Evolutionary conservation across 805 yeast genomes (phyloP), one percentile per base, ranked within the genome.

Genomic region (Aciculoconidium aculeatum): DNA sequence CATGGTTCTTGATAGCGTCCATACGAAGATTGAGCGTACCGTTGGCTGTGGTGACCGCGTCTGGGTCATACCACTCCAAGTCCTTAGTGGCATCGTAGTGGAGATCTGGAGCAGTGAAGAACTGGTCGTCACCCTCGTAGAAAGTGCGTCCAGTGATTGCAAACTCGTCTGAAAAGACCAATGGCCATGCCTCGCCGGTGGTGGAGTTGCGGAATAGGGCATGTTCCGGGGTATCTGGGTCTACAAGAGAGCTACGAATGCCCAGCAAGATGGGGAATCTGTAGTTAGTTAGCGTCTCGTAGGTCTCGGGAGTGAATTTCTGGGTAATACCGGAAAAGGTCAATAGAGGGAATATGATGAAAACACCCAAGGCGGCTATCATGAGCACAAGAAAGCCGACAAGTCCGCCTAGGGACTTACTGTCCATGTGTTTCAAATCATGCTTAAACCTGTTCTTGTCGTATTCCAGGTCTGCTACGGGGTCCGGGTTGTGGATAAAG

Each of bases 401-500:
- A 20, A 78, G 49, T 3, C 85, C 87, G 35, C 72, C 67, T 7
- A 65, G 45, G 0, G 86, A 75, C 44, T 75, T 64, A 44, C 54
- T 70, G 51, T 79, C 86, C 75, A 80, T 65, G 42, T 67, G 47
- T 52, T 74, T 80, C 37, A 81, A 53, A 55, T 81, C 90, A 30
- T 73, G 48, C 39, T 58, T 45, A 44, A 81, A 73, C 45, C 85
- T 62, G 49, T 77, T 72, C 39, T 74, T 80, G 47, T 85, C 94
- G 45, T 79, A 75, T 35, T 79, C 73, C 14, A 94, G 95, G 53
- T 90, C 97, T 26, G 78, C 83, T 23, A 87, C 81, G 7, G 95
- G 95, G 54, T 87, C 95, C 2, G 97, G 97, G 55, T 88, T 90
- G 56, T 88, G 97, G 41, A 90, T 54, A 49, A 84, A 87, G 57